phyloP scores from a whole-genome alignment of 2,329 filamentous ascomycete genomes.

The Grosmannia penicillata region DNA sequence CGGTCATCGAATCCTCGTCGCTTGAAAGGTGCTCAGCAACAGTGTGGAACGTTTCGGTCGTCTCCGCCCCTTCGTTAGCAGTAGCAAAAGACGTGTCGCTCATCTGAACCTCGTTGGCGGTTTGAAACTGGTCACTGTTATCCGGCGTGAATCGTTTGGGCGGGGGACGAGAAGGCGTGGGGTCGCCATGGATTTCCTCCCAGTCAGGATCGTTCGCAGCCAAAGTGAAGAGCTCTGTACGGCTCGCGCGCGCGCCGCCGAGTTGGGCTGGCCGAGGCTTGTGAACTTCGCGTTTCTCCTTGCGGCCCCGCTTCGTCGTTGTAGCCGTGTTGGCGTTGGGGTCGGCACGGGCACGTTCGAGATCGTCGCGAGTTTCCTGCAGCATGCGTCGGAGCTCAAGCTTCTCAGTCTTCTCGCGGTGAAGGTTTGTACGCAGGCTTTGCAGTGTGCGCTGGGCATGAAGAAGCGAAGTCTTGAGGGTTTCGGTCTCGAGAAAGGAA shows the following conservation, averaged over 20 bases:
- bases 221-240: constrained; percentile 55
- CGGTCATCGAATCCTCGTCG: constrained; percentile 62
- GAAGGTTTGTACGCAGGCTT: constrained; percentile 83
- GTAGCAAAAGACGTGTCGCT: constrained; percentile 51
- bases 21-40: constrained; percentile 67
- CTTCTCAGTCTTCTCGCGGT: constrained; percentile 97
- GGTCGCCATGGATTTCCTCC: constrained; percentile 60
- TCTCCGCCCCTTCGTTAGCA: constrained; percentile 66
- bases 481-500: constrained; percentile 86
- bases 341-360: constrained; percentile 55
- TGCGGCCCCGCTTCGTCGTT: constrained; percentile 46
- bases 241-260: constrained; percentile 57
- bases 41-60: constrained; percentile 91
- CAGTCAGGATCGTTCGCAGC: constrained; percentile 64
- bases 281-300: constrained; percentile 58
- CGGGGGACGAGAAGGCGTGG: constrained; percentile 27
- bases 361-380: constrained; percentile 84
- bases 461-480: constrained; percentile 80
- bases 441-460: constrained; percentile 96
- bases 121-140: constrained; percentile 59
- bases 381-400: constrained; percentile 89
- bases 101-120: constrained; percentile 52
- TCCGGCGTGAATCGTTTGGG: constrained; percentile 22
- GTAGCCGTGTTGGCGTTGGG: constrained; percentile 17
- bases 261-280: constrained; percentile 50